Evolutionary conservation across 148 eudicot genomes (phyloP), one percentile per base, ranked within the genome.

Genomic region (Fallopia convolvulus): DNA sequence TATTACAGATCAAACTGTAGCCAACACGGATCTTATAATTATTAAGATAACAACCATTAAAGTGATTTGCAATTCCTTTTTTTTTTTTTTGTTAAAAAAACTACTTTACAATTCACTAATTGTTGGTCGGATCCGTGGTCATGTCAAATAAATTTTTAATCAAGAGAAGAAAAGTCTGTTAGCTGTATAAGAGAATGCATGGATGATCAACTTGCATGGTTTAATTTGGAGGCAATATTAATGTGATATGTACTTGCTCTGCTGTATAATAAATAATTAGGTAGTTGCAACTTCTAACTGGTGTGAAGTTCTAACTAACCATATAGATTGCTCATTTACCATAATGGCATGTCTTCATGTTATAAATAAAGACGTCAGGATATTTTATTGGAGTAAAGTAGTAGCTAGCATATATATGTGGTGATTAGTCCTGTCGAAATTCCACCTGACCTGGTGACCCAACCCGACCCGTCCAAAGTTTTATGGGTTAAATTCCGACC

Each of bases 261-360:
- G 41, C n/a, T 65, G 18, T 33, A 65, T 65, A 4, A 32, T 33
- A 10, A 4, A 32, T 33, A 10, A 32, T 4, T 30, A 30, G 71
- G 71, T 65, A 65, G 71, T 32, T 65, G 71, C 71, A 65, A 65
- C 71, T 65, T 65, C 71, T 65, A 65, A 65, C 33, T 65, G 41
- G 71, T 65, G 42, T 65, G 71, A 65, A 32, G 71, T 65, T 33
- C 40, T 13, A 65, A 13, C 40, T 65, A 26, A 30, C 15, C 58
- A 15, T 33, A 30, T 33, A 65, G 40, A 65, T 65, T 5, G 40
- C 39, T 30, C 40, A 30, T 32, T 8, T 65, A 65, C 17, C 40
- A 32, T n/a, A 32, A 21, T 8, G 13, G 33, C 21, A 60, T 26
- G 23, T 55, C 18, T 52, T 6, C 58, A 17, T 15, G 18, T 17